phyloP scores from a whole-genome alignment of 2,329 filamentous ascomycete species.

The Trichoderma breve region DNA sequence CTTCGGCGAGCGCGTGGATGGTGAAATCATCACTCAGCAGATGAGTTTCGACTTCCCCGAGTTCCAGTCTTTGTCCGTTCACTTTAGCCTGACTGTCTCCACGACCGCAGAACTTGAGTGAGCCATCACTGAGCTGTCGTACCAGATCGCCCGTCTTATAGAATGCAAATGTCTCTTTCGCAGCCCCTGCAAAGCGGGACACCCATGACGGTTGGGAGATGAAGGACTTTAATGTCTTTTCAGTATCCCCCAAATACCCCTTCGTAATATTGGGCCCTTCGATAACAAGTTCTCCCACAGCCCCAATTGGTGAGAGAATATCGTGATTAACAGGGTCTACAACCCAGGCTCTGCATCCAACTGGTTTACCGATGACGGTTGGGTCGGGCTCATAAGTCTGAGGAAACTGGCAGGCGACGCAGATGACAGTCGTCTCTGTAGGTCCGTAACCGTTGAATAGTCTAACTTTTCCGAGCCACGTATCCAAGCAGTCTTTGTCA shows the following conservation, averaged over 20 bases:
- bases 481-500: not conserved
- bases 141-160: not conserved
- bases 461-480: not conserved
- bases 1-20: not conserved
- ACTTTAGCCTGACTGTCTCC: not conserved
- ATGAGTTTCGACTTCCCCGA: not conserved
- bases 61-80: not conserved
- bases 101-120: not conserved
- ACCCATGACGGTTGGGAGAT: not conserved
- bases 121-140: not conserved
- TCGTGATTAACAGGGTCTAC: not conserved
- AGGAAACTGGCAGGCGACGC: not conserved
- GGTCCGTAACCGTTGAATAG: not conserved
- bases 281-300: not conserved
- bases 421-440: not conserved
- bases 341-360: not conserved
- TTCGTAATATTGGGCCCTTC: not conserved
- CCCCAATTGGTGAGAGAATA: not conserved
- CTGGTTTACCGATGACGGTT: not conserved
- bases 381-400: not conserved
- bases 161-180: not conserved
- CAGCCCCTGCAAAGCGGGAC: not conserved
- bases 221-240: not conserved
- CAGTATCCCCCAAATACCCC: not conserved
- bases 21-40: not conserved